Conservation (phyloP, 2,329 filamentous ascomycete genomes). For the Botrytis galanthina region DNA sequence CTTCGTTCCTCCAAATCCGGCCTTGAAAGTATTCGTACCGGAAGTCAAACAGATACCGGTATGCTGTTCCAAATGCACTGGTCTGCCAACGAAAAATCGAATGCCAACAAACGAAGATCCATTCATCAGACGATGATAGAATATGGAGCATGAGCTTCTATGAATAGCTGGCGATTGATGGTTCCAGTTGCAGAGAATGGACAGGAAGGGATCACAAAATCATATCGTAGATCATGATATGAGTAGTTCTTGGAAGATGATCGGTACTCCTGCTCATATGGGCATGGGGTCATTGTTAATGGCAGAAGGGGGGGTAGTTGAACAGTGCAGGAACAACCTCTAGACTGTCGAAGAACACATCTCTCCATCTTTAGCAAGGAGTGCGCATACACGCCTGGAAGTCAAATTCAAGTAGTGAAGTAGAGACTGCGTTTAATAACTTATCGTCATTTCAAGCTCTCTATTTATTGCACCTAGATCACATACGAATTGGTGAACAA, state of each 20-base stretch:
- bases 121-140: background rate
- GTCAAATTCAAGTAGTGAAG: background rate
- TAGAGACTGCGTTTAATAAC: background rate
- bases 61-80: background rate
- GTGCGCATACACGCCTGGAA: too few relatives aligned
- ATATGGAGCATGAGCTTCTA: background rate
- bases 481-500: background rate
- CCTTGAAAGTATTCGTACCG: background rate
- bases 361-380: background rate
- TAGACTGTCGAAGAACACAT: background rate
- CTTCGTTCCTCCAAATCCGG: slow-evolving; percentile 2
- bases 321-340: background rate
- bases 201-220: background rate
- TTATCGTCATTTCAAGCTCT: background rate
- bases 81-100: background rate
- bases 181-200: background rate
- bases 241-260: background rate
- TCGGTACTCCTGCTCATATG: background rate
- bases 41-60: slow-evolving; percentile 16
- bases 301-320: background rate
- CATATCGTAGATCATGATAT: background rate
- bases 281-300: background rate
- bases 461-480: background rate
- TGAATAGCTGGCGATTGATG: background rate
- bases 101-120: background rate